Conservation (phyloP, 495 filamentous ascomycete species). For the Margaritispora aquatica region DNA sequence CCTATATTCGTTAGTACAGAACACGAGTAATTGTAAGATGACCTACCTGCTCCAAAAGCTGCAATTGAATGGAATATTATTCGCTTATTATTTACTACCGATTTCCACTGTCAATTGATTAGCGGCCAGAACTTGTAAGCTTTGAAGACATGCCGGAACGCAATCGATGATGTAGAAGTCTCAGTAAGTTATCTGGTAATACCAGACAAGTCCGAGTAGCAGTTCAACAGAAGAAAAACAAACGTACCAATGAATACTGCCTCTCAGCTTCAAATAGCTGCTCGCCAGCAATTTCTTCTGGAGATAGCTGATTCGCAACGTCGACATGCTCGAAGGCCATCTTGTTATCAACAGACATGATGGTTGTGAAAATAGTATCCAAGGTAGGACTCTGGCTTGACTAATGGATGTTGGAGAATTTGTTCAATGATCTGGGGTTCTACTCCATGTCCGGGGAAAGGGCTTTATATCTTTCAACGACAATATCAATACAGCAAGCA, state of each 20-base stretch:
- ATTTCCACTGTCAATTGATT: no score
- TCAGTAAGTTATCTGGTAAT: no score
- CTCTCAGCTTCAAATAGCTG: slow-evolving; percentile 2
- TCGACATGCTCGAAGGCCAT: slow-evolving; percentile 4
- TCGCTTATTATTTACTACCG: slow-evolving; percentile 2
- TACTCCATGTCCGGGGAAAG: neutral
- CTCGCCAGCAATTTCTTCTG: slow-evolving; percentile 3
- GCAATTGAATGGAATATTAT: slow-evolving; percentile 2
- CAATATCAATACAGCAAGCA: neutral
- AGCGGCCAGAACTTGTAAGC: no score
- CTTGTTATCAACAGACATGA: neutral
- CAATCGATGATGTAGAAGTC: no score
- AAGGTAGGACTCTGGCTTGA: no score
- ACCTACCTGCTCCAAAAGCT: slow-evolving; percentile 4
- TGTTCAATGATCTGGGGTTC: neutral
- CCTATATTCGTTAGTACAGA: neutral
- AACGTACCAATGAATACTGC: slow-evolving; percentile 6
- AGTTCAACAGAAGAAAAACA: no score
- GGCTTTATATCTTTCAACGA: neutral
- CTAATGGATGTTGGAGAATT: neutral
- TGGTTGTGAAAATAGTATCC: no score
- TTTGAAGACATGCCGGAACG: no score
- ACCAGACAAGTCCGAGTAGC: no score
- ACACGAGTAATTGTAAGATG: neutral
- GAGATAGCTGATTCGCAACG: neutral